Conservation (phyloP, 2,329 filamentous ascomycete species). For the Pseudocercospora fijiensis region DNA sequence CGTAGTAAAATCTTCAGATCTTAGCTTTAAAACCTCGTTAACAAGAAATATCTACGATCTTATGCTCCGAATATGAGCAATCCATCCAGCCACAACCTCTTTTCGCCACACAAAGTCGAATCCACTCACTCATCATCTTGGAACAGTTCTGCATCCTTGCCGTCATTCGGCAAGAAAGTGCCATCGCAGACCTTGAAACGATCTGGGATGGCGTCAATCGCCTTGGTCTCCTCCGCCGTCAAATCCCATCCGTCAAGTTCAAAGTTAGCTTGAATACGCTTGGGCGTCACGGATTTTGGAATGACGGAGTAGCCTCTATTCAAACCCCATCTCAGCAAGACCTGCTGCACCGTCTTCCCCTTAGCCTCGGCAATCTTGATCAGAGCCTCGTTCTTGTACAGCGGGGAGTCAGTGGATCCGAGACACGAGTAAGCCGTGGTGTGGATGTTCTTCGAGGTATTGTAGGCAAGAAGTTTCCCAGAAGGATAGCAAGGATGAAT, state of each 20-base stretch:
- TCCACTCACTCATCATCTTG: slow-evolving; percentile 20
- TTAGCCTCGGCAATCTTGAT: slow-evolving; percentile 60
- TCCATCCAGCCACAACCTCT: not conserved
- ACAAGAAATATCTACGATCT: not conserved
- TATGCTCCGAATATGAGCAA: no score
- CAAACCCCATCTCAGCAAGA: slow-evolving; percentile 76
- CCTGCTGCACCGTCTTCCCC: slow-evolving; percentile 70
- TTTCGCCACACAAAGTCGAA: not conserved
- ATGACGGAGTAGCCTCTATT: slow-evolving; percentile 80
- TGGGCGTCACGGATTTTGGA: slow-evolving; percentile 75
- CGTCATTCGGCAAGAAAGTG: slow-evolving; percentile 20
- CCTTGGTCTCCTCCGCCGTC: slow-evolving; percentile 68
- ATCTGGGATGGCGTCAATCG: slow-evolving; percentile 66
- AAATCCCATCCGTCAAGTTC: slow-evolving; percentile 71
- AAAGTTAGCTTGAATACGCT: slow-evolving; percentile 74
- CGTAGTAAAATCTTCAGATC: not conserved
- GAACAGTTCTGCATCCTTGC: slow-evolving; percentile 22
- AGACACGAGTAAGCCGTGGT: slow-evolving; percentile 72
- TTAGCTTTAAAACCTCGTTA: not conserved
- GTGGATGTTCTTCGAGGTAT: slow-evolving; percentile 71
- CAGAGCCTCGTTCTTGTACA: slow-evolving; percentile 66
- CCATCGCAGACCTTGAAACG: slow-evolving; percentile 79
- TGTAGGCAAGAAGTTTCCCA: slow-evolving; percentile 74
- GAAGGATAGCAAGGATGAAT: slow-evolving; percentile 78
- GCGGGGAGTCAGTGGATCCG: slow-evolving; percentile 67